These are phyloP conservation scores for Acidomyces sp. DNA, from an alignment of 495 filamentous ascomycete species.

Conservation along the genomic window DNA sequence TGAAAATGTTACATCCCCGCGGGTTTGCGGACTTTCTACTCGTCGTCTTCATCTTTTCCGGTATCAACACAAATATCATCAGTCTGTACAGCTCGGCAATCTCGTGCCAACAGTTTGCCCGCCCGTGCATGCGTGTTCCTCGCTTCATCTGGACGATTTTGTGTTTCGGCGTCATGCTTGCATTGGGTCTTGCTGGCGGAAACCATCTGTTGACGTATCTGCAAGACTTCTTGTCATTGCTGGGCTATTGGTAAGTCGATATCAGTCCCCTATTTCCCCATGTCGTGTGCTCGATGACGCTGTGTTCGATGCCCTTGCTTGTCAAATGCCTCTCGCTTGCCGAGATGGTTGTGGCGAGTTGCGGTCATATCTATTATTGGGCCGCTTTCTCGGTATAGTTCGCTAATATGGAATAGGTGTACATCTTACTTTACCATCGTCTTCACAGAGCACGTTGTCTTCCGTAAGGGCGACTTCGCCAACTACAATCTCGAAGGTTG, in stretches of 20 bases:
- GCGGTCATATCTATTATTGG: too few relatives aligned
- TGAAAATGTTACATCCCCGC: constrained; percentile 40
- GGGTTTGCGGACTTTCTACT: constrained; percentile 49
- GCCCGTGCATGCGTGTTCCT: constrained; percentile 32
- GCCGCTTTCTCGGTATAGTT: too few relatives aligned
- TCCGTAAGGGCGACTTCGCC: constrained; percentile 35
- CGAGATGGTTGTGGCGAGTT: too few relatives aligned
- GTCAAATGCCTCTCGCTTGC: too few relatives aligned
- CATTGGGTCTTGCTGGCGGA: constrained; percentile 33
- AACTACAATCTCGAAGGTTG: constrained; percentile 40
- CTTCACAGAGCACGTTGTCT: constrained; percentile 46
- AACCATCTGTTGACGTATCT: constrained; percentile 31
- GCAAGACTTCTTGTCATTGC: constrained; percentile 28
- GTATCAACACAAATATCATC: constrained; percentile 32
- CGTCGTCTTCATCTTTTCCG: constrained; percentile 26
- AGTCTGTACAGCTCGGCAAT: constrained; percentile 33
- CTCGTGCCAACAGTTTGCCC: constrained; percentile 32
- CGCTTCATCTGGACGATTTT: constrained; percentile 34
- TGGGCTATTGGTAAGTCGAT: constrained; percentile 31
- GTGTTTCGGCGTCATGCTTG: constrained; percentile 31
- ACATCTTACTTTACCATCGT: constrained; percentile 37
- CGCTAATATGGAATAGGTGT: too few relatives aligned
- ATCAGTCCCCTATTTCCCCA: too few relatives aligned
- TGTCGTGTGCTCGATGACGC: too few relatives aligned
- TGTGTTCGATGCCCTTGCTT: too few relatives aligned